Base-by-base conservation (phyloP, 2,329 filamentous ascomycete genomes). In the Fusarium nurragi region DNA sequence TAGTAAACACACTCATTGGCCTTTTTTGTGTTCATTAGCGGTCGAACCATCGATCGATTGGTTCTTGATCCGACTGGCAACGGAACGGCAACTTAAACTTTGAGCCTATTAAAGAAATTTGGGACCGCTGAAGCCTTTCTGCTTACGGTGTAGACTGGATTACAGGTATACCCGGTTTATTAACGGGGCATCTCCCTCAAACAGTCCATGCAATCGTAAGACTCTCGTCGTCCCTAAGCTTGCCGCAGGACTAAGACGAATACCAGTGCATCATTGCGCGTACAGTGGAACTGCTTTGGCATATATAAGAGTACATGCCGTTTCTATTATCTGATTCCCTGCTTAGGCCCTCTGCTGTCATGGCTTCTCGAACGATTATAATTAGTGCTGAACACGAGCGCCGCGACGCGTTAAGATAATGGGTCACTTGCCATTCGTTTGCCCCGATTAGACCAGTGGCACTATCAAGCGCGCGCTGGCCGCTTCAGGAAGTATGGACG, bases 91-190 rank as follows among this genome's bases (percentile, higher is more conserved):
- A 43, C 4, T 14, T 18, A 47, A 44, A 23, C 22, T 19, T 28
- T 23, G 38, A 32, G 4, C 14, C 25, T 34, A 52, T 52, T 40
- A 22, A 36, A 25, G 28, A 28, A 26, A 52, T 8, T 47, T 18
- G 10, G 16, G n/a, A 34, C 32, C 16, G 32, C 32, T 34, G 3
- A 22, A n/a, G 18, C 28, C 16, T 36, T 48, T n/a, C 49, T 23
- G 2, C 14, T 26, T 32, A 21, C 4, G 22, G 40, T 10, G 22
- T 16, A 12, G 41, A 22, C 9, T 6, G 3, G 10, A 13, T 21
- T 3, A 6, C 5, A n/a, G 9, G 16, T 48, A 16, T 28, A 6
- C 6, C 49, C 49, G 22, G 3, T 7, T n/a, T 22, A 22, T 47
- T 6, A 32, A 18, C 1, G 5, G 5, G 8, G 7, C 22, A 13